A percentile compares a stretch with the other conserved stretches of the same genome.
Conservation (phyloP, 257 asterid genomes). For the Solanum medicagineum region DNA sequence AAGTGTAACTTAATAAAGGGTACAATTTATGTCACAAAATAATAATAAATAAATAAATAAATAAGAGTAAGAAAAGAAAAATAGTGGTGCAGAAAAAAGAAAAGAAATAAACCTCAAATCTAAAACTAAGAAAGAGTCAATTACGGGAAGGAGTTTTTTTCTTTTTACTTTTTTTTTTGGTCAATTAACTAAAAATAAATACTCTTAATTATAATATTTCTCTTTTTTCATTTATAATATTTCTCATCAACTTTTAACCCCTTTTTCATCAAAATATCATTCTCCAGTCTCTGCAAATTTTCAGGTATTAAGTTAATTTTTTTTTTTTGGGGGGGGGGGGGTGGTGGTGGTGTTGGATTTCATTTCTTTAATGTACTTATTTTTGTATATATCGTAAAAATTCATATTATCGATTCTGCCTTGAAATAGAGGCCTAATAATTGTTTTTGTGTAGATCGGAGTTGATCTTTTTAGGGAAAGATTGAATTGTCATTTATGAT, state of each 20-base stretch:
- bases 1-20: background rate
- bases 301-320: background rate
- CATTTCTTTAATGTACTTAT: background rate
- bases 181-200: background rate
- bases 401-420: background rate
- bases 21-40: background rate
- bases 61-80: background rate
- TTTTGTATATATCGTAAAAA: background rate
- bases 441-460: background rate
- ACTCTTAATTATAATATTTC: background rate
- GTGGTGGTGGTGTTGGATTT: background rate
- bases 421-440: background rate
- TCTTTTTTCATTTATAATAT: background rate
- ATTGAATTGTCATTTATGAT: background rate
- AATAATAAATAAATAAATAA: background rate
- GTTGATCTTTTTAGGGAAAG: background rate
- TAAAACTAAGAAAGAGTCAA: background rate
- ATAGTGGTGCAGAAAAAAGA: background rate
- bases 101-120: background rate
- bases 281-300: background rate
- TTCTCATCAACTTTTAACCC: background rate
- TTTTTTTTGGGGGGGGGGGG: background rate
- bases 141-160: background rate
- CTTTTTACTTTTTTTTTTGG: background rate
- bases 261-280: background rate